A percentile compares a stretch with the other conserved stretches of the same genome.
Evolutionary conservation across 441 rosid species (phyloP).

Genomic region (Populus hybrid): DNA sequence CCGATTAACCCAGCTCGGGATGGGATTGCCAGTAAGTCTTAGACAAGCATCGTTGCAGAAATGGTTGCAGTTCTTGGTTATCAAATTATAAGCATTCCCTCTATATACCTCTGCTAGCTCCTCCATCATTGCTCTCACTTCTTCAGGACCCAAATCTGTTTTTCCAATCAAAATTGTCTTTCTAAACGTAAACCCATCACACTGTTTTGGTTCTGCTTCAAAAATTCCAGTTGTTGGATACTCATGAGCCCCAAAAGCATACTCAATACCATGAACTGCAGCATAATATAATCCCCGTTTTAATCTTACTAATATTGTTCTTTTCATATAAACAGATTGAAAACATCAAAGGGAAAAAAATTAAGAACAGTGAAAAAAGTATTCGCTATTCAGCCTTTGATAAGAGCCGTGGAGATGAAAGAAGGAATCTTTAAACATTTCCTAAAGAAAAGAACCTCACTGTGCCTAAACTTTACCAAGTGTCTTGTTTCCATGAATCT

Average conservation of each 20-base stretch:
- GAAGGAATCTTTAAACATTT: not conserved
- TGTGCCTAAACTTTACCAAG: not conserved
- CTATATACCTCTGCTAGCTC: constrained; percentile 60
- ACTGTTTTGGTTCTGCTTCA: constrained; percentile 84
- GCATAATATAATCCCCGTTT: constrained; percentile 1
- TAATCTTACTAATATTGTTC: not conserved
- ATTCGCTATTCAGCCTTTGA: not conserved
- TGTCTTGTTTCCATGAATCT: not conserved
- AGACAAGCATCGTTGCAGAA: constrained; percentile 89
- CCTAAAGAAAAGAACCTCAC: not conserved
- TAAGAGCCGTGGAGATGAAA: not conserved
- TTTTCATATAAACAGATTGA: not conserved
- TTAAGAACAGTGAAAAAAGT: not conserved
- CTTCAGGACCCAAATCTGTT: constrained; percentile 62
- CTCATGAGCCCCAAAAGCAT: constrained; percentile 96
- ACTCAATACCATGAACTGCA: constrained; percentile 83
- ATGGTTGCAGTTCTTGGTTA: constrained; percentile 95
- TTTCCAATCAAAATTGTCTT: constrained; percentile 82
- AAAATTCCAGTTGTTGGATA: constrained; percentile 88
- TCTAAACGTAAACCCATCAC: constrained; percentile 85
- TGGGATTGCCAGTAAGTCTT: constrained; percentile 75
- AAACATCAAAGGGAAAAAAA: not conserved
- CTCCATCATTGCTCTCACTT: constrained; percentile 79
- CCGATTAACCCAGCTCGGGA: constrained; percentile 95
- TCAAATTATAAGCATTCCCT: constrained; percentile 85